phyloP scores from a whole-genome alignment of 768 basidiomycete genomes.

The Calvatia gigantea region DNA sequence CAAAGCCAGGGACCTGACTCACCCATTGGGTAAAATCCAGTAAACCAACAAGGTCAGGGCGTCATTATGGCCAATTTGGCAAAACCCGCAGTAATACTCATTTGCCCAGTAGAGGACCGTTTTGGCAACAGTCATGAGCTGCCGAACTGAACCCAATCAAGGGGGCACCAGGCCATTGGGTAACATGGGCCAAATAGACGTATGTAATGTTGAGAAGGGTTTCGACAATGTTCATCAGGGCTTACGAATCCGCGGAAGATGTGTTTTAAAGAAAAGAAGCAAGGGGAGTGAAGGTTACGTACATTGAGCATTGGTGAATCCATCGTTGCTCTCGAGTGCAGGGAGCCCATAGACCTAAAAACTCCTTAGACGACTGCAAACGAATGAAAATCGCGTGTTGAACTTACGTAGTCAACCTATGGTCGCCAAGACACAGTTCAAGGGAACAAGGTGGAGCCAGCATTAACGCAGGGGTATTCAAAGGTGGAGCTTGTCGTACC shows the following conservation, averaged over 20 bases:
- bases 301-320: conserved; percentile 89
- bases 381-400: background rate
- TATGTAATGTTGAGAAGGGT: conserved; percentile 71
- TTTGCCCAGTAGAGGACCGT: conserved; percentile 80
- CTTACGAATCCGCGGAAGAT: conserved; percentile 32
- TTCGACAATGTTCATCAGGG: conserved; percentile 77
- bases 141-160: conserved; percentile 71
- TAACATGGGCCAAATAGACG: conserved; percentile 69
- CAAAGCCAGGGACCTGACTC: conserved; percentile 19
- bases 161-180: conserved; percentile 59
- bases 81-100: conserved; percentile 75
- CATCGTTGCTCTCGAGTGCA: conserved; percentile 60
- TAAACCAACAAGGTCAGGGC: conserved; percentile 45
- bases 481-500: conserved; percentile 33
- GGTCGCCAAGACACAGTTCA: background rate
- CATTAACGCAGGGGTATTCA: background rate
- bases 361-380: background rate
- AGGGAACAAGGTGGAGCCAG: conserved; percentile 6
- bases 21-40: conserved; percentile 84
- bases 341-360: conserved; percentile 68
- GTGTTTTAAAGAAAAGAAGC: background rate
- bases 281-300: conserved; percentile 20
- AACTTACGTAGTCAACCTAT: conserved; percentile 34
- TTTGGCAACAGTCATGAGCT: conserved; percentile 81
- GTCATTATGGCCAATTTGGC: conserved; percentile 73